Evolutionary conservation across 768 basidiomycete genomes (phyloP), one percentile per base, ranked within the genome.

Genomic region (Kwoniella europaea): DNA sequence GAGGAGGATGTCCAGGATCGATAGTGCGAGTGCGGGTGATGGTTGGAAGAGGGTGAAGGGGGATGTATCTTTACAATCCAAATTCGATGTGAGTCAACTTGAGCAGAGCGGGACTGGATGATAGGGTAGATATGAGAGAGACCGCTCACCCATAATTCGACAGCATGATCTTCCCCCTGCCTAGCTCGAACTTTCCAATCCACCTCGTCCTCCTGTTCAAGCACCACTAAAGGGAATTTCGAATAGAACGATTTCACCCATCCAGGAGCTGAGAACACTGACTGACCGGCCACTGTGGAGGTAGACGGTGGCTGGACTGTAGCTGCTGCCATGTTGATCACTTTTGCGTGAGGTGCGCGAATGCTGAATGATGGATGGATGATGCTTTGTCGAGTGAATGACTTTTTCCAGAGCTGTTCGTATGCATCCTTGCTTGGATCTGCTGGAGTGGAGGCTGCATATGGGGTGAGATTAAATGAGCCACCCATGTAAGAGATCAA

Each of bases 231-330:
- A 12, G 79, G 79, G 70, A 78, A 80, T 29, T 69, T 69, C 5
- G 77, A 66, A 54, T 80, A 80, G 35, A 78, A 76, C 10, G 63
- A 52, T 18, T 73, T 46, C 41, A 77, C 63, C 74, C 75, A 80
- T 65, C 18, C 20, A 9, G 79, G 79, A 4, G 76, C 76, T 65
- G 72, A 63, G 63, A 74, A 79, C 27, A 65, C 24, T 12, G 61
- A 52, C 2, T 42, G 27, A 24, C 22, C 63, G 24, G 1, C 9
- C 12, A 52, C 22, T 3, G 68, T 43, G 16, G 61, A n/a, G 29
- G 60, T 43, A n/a, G 61, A n/a, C 18, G 60, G n/a, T 56, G 44
- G 16, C 9, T 41, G 22, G 13, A 52, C 53, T 52, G 63, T 41
- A 50, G 53, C 43, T 65, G 69, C 29, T 65, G 69, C 29, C 69